phyloP scores from a whole-genome alignment of 202 grass and related monocot species.

The Brachypodium distachyon region DNA sequence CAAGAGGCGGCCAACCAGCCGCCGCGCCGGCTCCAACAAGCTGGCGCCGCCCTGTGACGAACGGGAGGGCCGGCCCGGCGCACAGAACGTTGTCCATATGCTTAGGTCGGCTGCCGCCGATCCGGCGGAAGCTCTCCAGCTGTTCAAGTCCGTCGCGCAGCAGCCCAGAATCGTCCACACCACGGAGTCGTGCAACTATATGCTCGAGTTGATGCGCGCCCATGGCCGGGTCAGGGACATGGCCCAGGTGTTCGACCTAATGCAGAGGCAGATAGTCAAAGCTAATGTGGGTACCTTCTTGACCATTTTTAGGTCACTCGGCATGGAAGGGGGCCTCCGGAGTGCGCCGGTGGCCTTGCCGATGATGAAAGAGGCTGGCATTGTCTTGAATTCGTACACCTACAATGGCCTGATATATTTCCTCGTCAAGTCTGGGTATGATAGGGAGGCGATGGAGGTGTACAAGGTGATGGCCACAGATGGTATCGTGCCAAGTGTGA shows the following conservation, averaged over 20 bases:
- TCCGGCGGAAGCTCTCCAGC: conserved; percentile 42
- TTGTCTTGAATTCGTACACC: conserved; percentile 59
- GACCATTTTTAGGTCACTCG: conserved; percentile 49
- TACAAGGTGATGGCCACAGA: conserved; percentile 59
- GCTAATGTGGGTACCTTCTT: conserved; percentile 56
- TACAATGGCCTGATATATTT: conserved; percentile 88
- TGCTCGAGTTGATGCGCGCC: conserved; percentile 68
- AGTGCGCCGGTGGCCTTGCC: conserved; percentile 53
- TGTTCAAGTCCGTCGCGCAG: conserved; percentile 48
- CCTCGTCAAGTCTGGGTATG: conserved; percentile 56
- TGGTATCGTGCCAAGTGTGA: conserved; percentile 33
- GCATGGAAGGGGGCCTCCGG: conserved; percentile 51
- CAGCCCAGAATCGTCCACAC: conserved; percentile 51
- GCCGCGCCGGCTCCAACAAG: not conserved
- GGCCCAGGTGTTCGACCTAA: conserved; percentile 82
- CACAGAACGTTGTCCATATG: conserved; percentile 40
- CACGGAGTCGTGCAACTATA: conserved; percentile 86
- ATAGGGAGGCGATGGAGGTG: conserved; percentile 59
- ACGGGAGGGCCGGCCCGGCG: not conserved
- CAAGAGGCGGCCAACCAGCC: not conserved
- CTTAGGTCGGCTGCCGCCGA: conserved; percentile 39
- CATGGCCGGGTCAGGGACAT: conserved; percentile 58
- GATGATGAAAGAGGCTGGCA: conserved; percentile 58
- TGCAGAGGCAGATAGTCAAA: conserved; percentile 84
- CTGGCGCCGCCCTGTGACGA: conserved; percentile 6